phyloP scores from a whole-genome alignment of 345 rosid genomes.

The Eutrema japonicum region DNA sequence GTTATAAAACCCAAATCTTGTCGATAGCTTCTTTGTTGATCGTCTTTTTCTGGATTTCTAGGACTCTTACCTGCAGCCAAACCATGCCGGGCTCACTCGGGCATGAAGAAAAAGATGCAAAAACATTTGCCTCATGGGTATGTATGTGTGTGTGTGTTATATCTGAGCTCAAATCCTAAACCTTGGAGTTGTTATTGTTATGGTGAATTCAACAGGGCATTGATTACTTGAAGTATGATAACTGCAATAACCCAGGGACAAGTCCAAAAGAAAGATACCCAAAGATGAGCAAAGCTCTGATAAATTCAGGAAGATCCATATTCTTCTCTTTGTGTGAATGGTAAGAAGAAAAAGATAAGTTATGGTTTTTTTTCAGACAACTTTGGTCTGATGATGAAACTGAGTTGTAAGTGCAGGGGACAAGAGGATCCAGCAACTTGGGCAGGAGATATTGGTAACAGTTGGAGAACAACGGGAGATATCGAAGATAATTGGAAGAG shows the following conservation, averaged over 20 bases:
- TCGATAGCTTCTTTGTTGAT: not conserved
- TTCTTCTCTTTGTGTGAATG: conserved; percentile 94
- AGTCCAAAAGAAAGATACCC: conserved; percentile 72
- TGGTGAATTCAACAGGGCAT: conserved; percentile 58
- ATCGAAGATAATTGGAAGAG: conserved; percentile 74
- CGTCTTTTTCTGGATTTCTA: conserved; percentile 36
- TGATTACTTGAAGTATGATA: conserved; percentile 92
- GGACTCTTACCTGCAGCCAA: conserved; percentile 81
- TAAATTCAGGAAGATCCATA: conserved; percentile 71
- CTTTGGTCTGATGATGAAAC: conserved; percentile 21
- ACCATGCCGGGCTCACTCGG: conserved; percentile 94
- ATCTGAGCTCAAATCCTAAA: conserved; percentile 12
- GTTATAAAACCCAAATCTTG: conserved; percentile 7
- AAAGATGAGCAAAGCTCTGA: conserved; percentile 74
- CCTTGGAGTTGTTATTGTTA: conserved; percentile 13
- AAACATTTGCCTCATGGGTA: conserved; percentile 90
- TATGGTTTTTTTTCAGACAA: not conserved
- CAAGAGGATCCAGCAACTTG: conserved; percentile 87
- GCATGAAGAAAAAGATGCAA: conserved; percentile 90
- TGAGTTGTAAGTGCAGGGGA: conserved; percentile 56
- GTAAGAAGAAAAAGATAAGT: conserved; percentile 42
- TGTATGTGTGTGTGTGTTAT: not conserved
- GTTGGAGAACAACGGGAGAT: conserved; percentile 94
- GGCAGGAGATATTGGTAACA: conserved; percentile 82
- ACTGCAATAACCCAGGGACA: conserved; percentile 64